Conservation (phyloP, 768 basidiomycete genomes). For the Panus rudis region DNA sequence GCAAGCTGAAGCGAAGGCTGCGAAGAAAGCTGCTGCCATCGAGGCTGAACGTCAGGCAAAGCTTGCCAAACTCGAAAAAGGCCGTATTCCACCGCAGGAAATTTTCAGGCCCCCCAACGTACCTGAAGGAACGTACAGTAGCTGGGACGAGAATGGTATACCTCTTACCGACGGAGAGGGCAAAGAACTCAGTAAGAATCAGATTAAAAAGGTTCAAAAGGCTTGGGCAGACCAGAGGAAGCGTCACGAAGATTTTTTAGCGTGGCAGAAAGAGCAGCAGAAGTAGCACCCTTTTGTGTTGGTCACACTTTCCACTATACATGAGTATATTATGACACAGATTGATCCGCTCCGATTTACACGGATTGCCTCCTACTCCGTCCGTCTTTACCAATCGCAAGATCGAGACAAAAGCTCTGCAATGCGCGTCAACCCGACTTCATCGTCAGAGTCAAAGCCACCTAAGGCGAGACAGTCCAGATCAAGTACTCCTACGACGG, state of each 20-base stretch:
- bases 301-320: not conserved
- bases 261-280: slow-evolving; percentile 28
- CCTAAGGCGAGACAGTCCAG: slow-evolving; percentile 70
- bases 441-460: slow-evolving; percentile 76
- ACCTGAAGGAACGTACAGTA: slow-evolving; percentile 62
- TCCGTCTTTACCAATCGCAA: slow-evolving; percentile 51
- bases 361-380: not conserved
- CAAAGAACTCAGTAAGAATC: slow-evolving; percentile 77
- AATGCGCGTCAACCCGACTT: slow-evolving; percentile 69
- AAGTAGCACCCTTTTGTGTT: not conserved
- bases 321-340: too few relatives aligned
- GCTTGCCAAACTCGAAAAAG: slow-evolving; percentile 78
- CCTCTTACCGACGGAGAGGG: slow-evolving; percentile 84
- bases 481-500: slow-evolving; percentile 53
- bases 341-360: too few relatives aligned
- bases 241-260: slow-evolving; percentile 72
- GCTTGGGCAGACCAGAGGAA: slow-evolving; percentile 68
- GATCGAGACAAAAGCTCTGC: slow-evolving; percentile 52
- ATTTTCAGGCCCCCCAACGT: slow-evolving; percentile 84
- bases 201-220: slow-evolving; percentile 72
- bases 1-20: slow-evolving; percentile 64
- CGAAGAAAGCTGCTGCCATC: slow-evolving; percentile 66
- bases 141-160: slow-evolving; percentile 81
- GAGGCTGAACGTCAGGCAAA: slow-evolving; percentile 64
- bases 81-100: slow-evolving; percentile 62